Base-by-base conservation (phyloP, 306 rosid genomes). In the Prosopis cineraria region DNA sequence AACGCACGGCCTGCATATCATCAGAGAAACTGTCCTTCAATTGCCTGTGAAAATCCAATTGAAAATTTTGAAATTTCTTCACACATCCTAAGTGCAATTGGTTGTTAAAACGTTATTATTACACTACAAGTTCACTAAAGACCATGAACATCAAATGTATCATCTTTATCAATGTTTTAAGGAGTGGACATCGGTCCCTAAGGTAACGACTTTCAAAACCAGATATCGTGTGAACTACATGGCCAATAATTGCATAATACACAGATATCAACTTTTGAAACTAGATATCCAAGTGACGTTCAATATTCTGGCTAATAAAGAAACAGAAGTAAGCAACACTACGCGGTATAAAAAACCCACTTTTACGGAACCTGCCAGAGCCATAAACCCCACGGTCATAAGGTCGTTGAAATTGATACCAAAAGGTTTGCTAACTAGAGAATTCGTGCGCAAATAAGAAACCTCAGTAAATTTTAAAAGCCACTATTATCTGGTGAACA, bases 131-230 rank as follows among this genome's bases (percentile, higher is more conserved):
- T 55, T 10, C 30, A 12, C 17, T 44, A 73, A 19, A 45, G 20
- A 72, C 74, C 11, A 48, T 2, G 19, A 76, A 71, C 63, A 45
- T 40, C 24, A 80, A 72, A 59, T 12, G n/a, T 13, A 30, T 10
- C 13, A 10, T 44, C 40, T 37, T 9, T 47, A 44, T 69, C 43
- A 34, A 56, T 52, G 48, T 25, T 29, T 31, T 37, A 55, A 64
- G 11, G 17, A 13, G 13, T 7, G 59, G 47, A 52, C 75, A 22
- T 4, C 3, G 68, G 33, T 43, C 59, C 59, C 66, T 6, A 33
- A 40, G 59, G 10, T 17, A 48, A 50, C 64, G 58, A 20, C 16
- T 55, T 24, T 3, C 25, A 9, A 20, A 24, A 24, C 31, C 62
- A 55, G 62, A 2, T 43, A 43, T 3, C 4, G 17, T 2, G 17